Evolutionary conservation across 768 basidiomycete species (phyloP).

Genomic region (Amanita exitialis): DNA sequence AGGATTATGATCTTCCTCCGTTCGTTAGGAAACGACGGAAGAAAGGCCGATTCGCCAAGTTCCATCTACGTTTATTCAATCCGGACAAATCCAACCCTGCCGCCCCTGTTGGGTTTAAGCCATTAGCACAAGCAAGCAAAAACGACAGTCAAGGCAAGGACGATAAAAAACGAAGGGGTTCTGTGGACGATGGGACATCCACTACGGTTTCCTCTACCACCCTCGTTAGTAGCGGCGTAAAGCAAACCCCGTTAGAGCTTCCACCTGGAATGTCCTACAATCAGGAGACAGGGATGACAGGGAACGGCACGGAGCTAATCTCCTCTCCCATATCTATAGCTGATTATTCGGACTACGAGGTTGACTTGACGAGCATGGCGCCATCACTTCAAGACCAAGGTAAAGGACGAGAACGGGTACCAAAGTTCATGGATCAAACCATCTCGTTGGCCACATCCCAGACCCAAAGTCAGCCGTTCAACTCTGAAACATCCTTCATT

Average conservation of each 20-base stretch:
- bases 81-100: background rate
- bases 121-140: background rate
- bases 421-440: background rate
- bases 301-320: background rate
- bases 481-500: background rate
- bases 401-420: background rate
- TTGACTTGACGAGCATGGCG: slow-evolving; percentile 21
- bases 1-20: background rate
- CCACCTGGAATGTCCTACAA: too few species aligned
- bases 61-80: background rate
- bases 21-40: background rate
- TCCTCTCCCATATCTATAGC: slow-evolving; percentile 14
- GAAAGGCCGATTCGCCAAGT: background rate
- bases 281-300: background rate
- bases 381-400: slow-evolving; percentile 6
- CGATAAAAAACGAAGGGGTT: background rate
- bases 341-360: slow-evolving; percentile 41
- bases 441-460: background rate
- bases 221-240: background rate
- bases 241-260: too few species aligned
- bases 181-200: background rate
- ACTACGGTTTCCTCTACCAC: background rate
- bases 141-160: background rate
- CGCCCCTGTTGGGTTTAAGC: background rate
- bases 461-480: background rate